A percentile compares a stretch with the other conserved stretches of the same genome.
These are phyloP conservation scores for Ampelocalamus luodianensis DNA, from an alignment of 176 grass and related monocot species.

Conservation along the genomic window DNA sequence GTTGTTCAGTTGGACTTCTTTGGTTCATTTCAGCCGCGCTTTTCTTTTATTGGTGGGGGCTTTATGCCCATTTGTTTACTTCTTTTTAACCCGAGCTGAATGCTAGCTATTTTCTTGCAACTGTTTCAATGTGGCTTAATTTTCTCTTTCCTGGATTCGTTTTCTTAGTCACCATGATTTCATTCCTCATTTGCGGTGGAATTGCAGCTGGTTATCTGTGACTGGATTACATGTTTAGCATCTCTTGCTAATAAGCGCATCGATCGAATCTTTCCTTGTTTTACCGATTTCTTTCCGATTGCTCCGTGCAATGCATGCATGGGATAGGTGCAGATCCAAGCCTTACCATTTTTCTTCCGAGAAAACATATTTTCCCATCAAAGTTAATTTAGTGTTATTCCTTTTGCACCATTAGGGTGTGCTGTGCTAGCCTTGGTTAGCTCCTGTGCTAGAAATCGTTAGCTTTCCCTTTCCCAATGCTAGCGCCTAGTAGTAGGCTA, in stretches of 20 bases:
- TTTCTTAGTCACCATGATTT: neutral
- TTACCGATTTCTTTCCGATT: constrained; percentile 26
- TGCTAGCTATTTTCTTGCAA: neutral
- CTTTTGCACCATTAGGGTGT: neutral
- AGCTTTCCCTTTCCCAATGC: constrained; percentile 5
- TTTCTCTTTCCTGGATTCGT: neutral
- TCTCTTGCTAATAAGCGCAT: neutral
- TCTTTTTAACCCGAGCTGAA: neutral
- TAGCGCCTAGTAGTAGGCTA: too few species aligned
- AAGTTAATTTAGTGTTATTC: neutral
- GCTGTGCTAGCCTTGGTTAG: neutral
- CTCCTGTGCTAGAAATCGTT: constrained; percentile 17
- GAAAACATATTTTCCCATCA: neutral
- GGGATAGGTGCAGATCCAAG: neutral
- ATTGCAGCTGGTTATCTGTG: constrained; percentile 13
- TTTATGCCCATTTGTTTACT: neutral
- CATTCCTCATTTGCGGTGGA: constrained; percentile 18
- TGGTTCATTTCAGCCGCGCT: constrained; percentile 12
- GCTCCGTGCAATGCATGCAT: neutral
- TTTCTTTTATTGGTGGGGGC: neutral
- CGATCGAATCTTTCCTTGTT: neutral
- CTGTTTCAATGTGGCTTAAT: neutral
- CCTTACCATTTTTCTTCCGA: neutral
- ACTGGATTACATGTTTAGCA: neutral
- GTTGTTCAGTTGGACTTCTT: neutral